phyloP scores from a whole-genome alignment of 2,329 filamentous ascomycete species.

The Cercospora sesami region DNA sequence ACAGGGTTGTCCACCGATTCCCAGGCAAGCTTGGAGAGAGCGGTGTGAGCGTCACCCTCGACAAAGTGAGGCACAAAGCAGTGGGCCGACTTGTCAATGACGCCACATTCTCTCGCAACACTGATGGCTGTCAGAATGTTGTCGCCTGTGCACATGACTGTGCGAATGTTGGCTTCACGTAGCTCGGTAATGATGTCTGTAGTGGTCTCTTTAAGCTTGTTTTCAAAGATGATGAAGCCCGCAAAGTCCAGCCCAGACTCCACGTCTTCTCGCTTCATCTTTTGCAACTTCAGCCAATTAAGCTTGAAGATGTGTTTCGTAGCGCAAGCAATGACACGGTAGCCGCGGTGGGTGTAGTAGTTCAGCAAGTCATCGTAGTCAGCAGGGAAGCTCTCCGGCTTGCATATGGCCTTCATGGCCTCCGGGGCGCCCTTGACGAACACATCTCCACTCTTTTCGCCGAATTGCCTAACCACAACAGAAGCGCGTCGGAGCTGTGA shows the following conservation, averaged over 20 bases:
- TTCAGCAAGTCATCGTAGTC: slow-evolving; percentile 89
- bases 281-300: slow-evolving; percentile 91
- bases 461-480: slow-evolving; percentile 86
- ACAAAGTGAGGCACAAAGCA: slow-evolving; percentile 91
- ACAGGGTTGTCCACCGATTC: slow-evolving; percentile 89
- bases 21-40: slow-evolving; percentile 75
- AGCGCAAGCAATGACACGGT: slow-evolving; percentile 93
- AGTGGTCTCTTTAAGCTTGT: slow-evolving; percentile 91
- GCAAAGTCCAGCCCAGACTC: slow-evolving; percentile 83
- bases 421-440: slow-evolving; percentile 97
- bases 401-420: slow-evolving; percentile 92
- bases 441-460: slow-evolving; percentile 77
- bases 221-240: slow-evolving; percentile 98
- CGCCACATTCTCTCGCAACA: slow-evolving; percentile 83
- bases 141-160: slow-evolving; percentile 96
- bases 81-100: slow-evolving; percentile 77
- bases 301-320: slow-evolving; percentile 84
- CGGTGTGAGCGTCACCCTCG: slow-evolving; percentile 73
- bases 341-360: slow-evolving; percentile 93
- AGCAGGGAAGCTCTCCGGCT: slow-evolving; percentile 74
- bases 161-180: slow-evolving; percentile 76
- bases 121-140: slow-evolving; percentile 97
- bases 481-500: slow-evolving; percentile 89
- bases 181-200: slow-evolving; percentile 79
- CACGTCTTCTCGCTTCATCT: slow-evolving; percentile 83